Evolutionary conservation across 371 early-diverging fungal genomes (phyloP), one percentile per base, ranked within the genome.

Genomic region (Lichtheimia corymbifera): DNA sequence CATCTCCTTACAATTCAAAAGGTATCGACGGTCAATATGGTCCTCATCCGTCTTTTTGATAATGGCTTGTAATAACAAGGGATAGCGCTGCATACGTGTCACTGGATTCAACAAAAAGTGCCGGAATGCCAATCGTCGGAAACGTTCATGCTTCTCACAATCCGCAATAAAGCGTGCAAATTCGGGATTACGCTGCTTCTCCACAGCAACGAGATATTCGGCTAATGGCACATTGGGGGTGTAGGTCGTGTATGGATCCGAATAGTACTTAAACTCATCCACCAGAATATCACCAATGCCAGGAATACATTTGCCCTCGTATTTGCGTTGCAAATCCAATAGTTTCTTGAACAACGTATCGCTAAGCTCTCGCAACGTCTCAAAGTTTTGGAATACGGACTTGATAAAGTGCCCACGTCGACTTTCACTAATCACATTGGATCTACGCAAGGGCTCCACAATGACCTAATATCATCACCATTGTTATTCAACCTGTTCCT

Each of bases 31-130:
- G 65, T 97, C 98, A 0, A 89, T 88, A 63, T 94, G 89, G 28
- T 87, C 88, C 42, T 86, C 83, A 1, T 92, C 89, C n/a, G 95
- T 93, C 66, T 90, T 83, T 68, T 95, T 92, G 43, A 94, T 78
- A 17, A 95, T 85, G 2, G 91, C 90, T 55, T 89, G 87, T 15
- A 97, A 83, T 53, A 97, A 71, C 42, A 97, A 80, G 1, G 92
- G 92, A 64, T 96, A 97, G 50, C 96, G 88, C 17, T 91, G 95
- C 73, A 97, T 79, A 52, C 96, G 90, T 4, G 94, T 90, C 0
- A 93, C 91, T 14, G 97, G 97, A 47, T 71, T 71, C 27, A 79
- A 55, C 24, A 82, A 58, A 50, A 77, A 77, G 60, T 83, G 80
- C 62, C 84, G 80, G 49, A 87, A 77, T n/a, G 77, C 79, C 13